phyloP scores from a whole-genome alignment of 2,329 filamentous ascomycete species.

The Orbilia ellipsospora region DNA sequence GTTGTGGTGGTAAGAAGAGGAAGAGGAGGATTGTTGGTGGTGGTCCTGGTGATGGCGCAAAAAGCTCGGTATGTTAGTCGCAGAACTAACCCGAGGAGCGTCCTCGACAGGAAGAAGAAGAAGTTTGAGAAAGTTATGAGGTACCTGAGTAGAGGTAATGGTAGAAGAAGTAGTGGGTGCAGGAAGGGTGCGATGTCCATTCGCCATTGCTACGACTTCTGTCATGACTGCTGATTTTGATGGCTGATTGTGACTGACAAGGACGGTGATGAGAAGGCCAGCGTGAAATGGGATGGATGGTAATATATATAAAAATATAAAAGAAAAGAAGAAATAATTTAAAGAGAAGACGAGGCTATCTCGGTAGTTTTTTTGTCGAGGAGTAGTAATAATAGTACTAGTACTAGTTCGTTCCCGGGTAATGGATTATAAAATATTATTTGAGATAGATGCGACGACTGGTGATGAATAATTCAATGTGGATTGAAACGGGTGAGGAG shows the following conservation, averaged over 20 bases:
- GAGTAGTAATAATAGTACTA: slow-evolving; percentile 7
- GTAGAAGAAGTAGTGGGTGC: slow-evolving; percentile 47
- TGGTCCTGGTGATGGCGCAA: slow-evolving; percentile 51
- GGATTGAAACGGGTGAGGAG: neutral
- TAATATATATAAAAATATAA: slow-evolving; percentile 11
- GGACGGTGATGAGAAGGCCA: slow-evolving; percentile 27
- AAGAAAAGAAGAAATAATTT: slow-evolving; percentile 7
- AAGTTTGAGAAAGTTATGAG: slow-evolving; percentile 56
- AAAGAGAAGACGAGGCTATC: slow-evolving; percentile 7
- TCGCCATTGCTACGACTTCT: slow-evolving; percentile 55
- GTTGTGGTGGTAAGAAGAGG: slow-evolving; percentile 22
- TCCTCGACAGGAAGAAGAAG: slow-evolving; percentile 56
- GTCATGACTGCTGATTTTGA: slow-evolving; percentile 30
- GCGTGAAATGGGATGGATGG: slow-evolving; percentile 14
- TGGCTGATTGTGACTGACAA: neutral
- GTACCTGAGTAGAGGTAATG: slow-evolving; percentile 54
- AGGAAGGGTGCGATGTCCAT: slow-evolving; percentile 51
- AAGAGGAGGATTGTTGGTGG: slow-evolving; percentile 1
- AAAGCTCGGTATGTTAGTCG: slow-evolving; percentile 55
- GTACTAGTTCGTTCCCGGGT: neutral
- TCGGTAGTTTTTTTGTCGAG: neutral
- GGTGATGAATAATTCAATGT: slow-evolving; percentile 32
- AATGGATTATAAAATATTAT: neutral
- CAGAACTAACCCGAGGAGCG: slow-evolving; percentile 53
- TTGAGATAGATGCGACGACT: slow-evolving; percentile 9